Percentiles rank a stretch among this genome's conserved stretches.
phyloP scores from a whole-genome alignment of 169 alveolate genomes.

The Sarcocystis neurona region DNA sequence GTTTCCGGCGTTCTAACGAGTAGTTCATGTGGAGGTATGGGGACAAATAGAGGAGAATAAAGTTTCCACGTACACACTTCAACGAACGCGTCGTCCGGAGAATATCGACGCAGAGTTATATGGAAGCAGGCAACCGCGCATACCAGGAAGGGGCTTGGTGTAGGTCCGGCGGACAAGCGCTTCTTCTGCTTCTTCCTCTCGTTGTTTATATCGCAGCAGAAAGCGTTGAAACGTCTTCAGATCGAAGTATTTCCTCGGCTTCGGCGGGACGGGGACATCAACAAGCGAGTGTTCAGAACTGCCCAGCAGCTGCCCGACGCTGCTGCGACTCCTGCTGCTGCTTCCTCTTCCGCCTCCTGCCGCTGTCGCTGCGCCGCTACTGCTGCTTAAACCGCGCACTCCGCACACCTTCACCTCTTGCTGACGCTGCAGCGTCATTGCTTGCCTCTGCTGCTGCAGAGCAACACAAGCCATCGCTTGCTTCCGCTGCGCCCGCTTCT shows the following conservation, averaged over 20 bases:
- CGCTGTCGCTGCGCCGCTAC: no score
- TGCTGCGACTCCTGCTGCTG: constrained; percentile 25
- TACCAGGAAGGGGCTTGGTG: constrained; percentile 62
- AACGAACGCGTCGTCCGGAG: no score
- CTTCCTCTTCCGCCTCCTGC: constrained; percentile 30
- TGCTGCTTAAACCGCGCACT: no score
- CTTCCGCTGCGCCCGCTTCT: no score
- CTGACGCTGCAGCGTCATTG: no score
- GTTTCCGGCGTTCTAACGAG: background rate
- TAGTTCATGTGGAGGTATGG: no score
- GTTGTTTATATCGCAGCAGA: constrained; percentile 62
- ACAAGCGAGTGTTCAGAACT: constrained; percentile 1
- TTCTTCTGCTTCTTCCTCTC: constrained; percentile 26
- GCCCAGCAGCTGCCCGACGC: constrained; percentile 31
- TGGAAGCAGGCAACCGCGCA: no score
- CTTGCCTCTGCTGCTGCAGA: no score
- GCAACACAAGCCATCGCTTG: no score
- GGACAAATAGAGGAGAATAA: background rate
- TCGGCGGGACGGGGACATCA: constrained; percentile 38
- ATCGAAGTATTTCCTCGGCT: constrained; percentile 55
- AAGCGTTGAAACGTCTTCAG: constrained; percentile 37
- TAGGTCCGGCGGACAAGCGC: constrained; percentile 5
- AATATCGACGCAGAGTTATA: no score
- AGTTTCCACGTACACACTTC: background rate
- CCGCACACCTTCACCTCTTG: no score